Base-by-base conservation (phyloP, 768 basidiomycete genomes). In the Lactarius hengduanensis region DNA sequence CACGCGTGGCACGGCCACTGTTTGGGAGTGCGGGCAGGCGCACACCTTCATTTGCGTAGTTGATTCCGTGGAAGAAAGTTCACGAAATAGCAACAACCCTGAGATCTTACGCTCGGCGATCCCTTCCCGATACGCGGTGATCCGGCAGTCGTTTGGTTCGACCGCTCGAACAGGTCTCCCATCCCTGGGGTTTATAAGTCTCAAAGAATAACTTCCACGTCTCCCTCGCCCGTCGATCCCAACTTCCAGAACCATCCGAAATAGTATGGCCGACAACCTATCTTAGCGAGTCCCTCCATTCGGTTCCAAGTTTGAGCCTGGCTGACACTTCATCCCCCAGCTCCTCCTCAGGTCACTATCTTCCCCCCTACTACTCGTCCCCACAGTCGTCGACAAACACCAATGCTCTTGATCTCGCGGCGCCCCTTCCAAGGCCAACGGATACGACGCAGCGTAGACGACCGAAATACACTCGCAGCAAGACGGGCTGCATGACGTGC, bases 401-500 rank as follows among this genome's bases (percentile, higher is more conserved):
- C 67, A 86, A 88, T 68, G 76, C 41, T 61, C 55, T 69, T 34
- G 63, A 70, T 32, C 45, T 82, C 55, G 74, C 81, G 13, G 78
- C 82, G 4, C 80, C 80, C 28, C 76, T 82, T 34, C n/a, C 65
- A 18, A 66, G 65, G 62, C 81, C 83, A 60, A 77, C 77, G 41
- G 89, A 86, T 57, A 66, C 80, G 18, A 81, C 83, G n/a, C 79
- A 81, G 72, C 84, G 91, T 66, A 92, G 92, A 75, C 88, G 92
- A 41, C 92, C 92, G 58, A 97, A 97, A 81, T 96, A 96, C 72
- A 94, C 92, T 69, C 85, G 95, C 72, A 93, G 91, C 78, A 95
- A 96, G 80, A 94, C 94, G 1, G 95, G 95, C 28, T 98, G 95
- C 75, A 79, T 96, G 74, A 95, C 92, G 53, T 98, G 95, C 83